Evolutionary conservation across 2,329 filamentous ascomycete genomes (phyloP).

Genomic region (Calonectria montana): DNA sequence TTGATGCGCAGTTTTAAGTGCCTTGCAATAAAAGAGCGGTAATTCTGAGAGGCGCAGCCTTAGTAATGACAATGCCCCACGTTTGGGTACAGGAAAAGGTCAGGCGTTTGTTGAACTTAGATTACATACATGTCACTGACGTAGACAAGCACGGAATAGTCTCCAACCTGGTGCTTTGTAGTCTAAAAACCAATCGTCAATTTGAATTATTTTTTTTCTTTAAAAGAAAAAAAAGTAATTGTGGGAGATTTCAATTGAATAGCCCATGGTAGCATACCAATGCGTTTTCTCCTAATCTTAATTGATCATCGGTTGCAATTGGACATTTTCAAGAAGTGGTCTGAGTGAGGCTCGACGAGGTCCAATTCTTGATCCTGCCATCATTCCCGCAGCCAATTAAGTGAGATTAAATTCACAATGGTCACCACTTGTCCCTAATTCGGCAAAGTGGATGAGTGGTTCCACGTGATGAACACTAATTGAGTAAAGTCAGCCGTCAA

Average conservation of each 20-base stretch:
- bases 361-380: slow-evolving; percentile 3
- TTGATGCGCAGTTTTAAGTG: slow-evolving; percentile 34
- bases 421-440: slow-evolving; percentile 23
- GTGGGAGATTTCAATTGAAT: background rate
- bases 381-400: slow-evolving; percentile 32
- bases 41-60: background rate
- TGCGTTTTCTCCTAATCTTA: background rate
- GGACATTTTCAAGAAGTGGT: slow-evolving; percentile 11
- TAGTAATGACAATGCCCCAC: background rate
- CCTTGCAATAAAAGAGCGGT: background rate
- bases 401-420: slow-evolving; percentile 23
- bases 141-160: slow-evolving; percentile 5
- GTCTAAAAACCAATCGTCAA: background rate
- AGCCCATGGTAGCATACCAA: background rate
- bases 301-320: background rate
- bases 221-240: background rate
- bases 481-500: slow-evolving; percentile 24
- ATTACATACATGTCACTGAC: background rate
- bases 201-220: no score
- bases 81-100: background rate
- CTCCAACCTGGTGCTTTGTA: background rate
- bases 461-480: slow-evolving; percentile 31
- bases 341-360: slow-evolving; percentile 16
- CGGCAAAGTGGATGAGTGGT: slow-evolving; percentile 7
- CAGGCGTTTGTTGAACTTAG: slow-evolving; percentile 9